These are phyloP conservation scores for Starmerella apis DNA, from an alignment of 805 yeast species.

Conservation along the genomic window DNA sequence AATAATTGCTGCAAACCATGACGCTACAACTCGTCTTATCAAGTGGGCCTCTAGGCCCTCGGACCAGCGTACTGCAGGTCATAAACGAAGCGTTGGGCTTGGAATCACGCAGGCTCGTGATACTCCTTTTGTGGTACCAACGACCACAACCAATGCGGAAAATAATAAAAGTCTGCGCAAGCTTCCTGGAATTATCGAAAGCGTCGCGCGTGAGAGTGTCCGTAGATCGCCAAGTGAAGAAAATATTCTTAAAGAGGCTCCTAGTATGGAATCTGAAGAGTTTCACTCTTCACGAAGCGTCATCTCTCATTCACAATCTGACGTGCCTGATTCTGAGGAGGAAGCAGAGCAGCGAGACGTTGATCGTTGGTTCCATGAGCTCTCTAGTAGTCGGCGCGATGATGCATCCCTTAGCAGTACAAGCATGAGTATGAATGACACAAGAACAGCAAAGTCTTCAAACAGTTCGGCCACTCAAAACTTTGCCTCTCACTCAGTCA, in stretches of 20 bases:
- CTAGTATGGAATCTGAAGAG: conserved; percentile 15
- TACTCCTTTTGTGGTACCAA: conserved; percentile 1
- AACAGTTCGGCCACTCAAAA: background rate
- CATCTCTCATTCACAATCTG: background rate
- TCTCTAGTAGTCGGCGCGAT: conserved; percentile 21
- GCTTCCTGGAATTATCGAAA: background rate
- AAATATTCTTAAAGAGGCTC: background rate
- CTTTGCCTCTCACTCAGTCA: background rate
- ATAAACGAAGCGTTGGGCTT: conserved; percentile 1
- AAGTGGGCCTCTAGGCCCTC: conserved; percentile 26
- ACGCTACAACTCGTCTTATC: conserved; percentile 22
- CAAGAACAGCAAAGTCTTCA: background rate
- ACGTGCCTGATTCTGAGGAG: conserved; percentile 20
- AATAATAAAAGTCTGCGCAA: background rate
- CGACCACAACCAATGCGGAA: background rate
- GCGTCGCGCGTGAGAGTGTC: background rate
- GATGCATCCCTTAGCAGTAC: conserved; percentile 24
- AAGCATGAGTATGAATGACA: conserved; percentile 8
- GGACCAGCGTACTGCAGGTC: conserved; percentile 11
- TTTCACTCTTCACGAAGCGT: conserved; percentile 1
- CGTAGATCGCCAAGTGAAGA: background rate
- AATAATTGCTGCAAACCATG: conserved; percentile 30
- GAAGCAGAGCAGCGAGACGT: conserved; percentile 31
- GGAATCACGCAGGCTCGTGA: background rate
- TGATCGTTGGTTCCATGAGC: conserved; percentile 29